These are phyloP conservation scores for Coemansia sp. DNA, from an alignment of 192 early-diverging fungal genomes.

Conservation along the genomic window DNA sequence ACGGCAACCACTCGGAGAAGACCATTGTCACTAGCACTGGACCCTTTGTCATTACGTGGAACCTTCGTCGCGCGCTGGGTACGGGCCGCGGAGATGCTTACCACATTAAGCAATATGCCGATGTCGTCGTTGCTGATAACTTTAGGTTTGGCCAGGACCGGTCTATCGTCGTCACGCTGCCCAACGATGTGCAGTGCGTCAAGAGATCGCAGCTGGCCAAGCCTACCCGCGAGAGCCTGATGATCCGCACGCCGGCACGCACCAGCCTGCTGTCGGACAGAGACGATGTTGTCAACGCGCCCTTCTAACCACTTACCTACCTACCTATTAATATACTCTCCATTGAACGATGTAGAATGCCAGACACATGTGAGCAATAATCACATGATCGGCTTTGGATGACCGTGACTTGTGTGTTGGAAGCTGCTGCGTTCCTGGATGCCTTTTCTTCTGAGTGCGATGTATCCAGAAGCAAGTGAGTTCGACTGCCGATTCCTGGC, in stretches of 20 bases:
- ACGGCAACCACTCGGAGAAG: constrained; percentile 63
- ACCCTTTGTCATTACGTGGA: constrained; percentile 91
- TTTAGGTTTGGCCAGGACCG: constrained; percentile 83
- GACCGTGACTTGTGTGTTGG: neutral
- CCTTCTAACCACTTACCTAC: constrained; percentile 9
- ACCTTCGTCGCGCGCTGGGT: constrained; percentile 77
- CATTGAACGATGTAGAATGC: neutral
- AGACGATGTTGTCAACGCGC: constrained; percentile 31
- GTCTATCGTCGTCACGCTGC: constrained; percentile 85
- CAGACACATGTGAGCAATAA: neutral
- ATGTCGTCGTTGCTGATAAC: constrained; percentile 87
- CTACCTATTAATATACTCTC: neutral
- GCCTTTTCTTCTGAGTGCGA: neutral
- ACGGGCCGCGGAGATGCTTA: constrained; percentile 78
- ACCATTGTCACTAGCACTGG: constrained; percentile 91
- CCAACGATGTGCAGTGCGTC: constrained; percentile 73
- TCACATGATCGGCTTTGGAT: neutral
- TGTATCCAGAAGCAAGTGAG: constrained; percentile 7
- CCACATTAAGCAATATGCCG: constrained; percentile 83
- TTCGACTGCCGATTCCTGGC: neutral
- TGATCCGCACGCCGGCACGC: constrained; percentile 24
- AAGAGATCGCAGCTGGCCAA: constrained; percentile 63
- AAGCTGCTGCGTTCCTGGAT: neutral
- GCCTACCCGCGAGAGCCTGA: constrained; percentile 57
- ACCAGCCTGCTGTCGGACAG: constrained; percentile 12